Conservation (phyloP, 495 filamentous ascomycete genomes). For the Penicillium mononematosum region DNA sequence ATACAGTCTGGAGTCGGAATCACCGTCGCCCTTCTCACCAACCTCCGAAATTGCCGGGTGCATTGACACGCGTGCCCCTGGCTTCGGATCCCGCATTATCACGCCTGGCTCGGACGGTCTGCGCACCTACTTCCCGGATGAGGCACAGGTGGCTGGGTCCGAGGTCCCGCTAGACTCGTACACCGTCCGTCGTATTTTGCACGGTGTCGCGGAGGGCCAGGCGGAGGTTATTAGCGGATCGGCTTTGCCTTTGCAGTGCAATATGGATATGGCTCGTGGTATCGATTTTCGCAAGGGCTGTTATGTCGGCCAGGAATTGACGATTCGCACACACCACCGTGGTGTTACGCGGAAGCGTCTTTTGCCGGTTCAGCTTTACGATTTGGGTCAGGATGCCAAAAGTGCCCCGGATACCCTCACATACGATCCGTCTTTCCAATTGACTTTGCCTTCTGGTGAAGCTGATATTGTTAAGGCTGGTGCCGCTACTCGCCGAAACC, state of each 20-base stretch:
- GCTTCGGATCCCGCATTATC: conserved; percentile 62
- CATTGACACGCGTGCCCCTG: conserved; percentile 64
- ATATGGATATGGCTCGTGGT: conserved; percentile 77
- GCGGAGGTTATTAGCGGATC: conserved; percentile 65
- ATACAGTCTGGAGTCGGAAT: conserved; percentile 43
- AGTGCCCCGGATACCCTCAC: conserved; percentile 40
- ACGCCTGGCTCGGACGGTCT: conserved; percentile 42
- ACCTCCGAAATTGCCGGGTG: conserved; percentile 41
- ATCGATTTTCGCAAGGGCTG: conserved; percentile 95
- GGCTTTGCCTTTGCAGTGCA: conserved; percentile 77
- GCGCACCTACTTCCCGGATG: conserved; percentile 38
- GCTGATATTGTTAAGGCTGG: conserved; percentile 48
- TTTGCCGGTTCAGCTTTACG: conserved; percentile 79
- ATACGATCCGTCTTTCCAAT: conserved; percentile 48
- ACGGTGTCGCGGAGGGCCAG: conserved; percentile 83
- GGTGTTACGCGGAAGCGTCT: conserved; percentile 90
- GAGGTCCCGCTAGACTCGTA: conserved; percentile 50
- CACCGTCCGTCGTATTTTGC: conserved; percentile 67
- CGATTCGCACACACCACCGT: conserved; percentile 88
- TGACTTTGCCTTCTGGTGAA: conserved; percentile 31
- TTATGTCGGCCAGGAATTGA: conserved; percentile 95
- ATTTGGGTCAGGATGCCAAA: conserved; percentile 33
- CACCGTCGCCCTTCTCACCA: conserved; percentile 28
- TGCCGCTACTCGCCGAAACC: conserved; percentile 48
- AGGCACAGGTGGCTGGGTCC: conserved; percentile 33